Percentiles rank a stretch among this genome's conserved stretches.
Evolutionary conservation across 495 filamentous ascomycete genomes (phyloP).

Genomic region (Glutinoglossum americanum): DNA sequence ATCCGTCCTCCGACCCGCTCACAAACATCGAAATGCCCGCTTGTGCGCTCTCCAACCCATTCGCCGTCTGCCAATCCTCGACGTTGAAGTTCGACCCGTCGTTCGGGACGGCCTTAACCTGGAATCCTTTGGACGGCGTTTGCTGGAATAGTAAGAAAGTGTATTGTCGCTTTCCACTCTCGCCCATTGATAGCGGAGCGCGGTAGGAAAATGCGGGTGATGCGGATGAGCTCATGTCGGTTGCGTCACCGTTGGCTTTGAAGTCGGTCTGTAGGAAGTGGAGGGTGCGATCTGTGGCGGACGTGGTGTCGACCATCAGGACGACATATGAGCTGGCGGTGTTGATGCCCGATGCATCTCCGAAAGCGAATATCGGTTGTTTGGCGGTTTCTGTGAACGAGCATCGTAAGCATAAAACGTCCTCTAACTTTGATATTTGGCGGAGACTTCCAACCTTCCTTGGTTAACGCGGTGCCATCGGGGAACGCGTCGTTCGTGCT

Average conservation of each 20-base stretch:
- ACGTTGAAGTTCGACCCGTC: conserved; percentile 1
- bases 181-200: neutral
- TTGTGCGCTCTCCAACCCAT: neutral
- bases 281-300: neutral
- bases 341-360: conserved; percentile 3
- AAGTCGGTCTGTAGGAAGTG: conserved; percentile 4
- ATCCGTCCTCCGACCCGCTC: no score
- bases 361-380: conserved; percentile 1
- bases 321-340: neutral
- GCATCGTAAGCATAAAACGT: neutral
- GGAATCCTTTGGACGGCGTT: neutral
- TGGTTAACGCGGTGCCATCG: neutral
- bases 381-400: neutral
- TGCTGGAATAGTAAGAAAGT: conserved; percentile 3
- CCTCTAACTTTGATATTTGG: neutral
- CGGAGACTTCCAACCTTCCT: neutral
- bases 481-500: neutral
- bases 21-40: conserved; percentile 1
- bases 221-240: neutral
- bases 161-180: conserved; percentile 1
- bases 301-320: conserved; percentile 3
- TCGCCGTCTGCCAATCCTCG: neutral
- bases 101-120: neutral
- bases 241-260: conserved; percentile 1
- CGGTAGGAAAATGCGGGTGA: neutral